Base-by-base conservation (phyloP, 2,329 filamentous ascomycete species). In the Fulvia fulva region DNA sequence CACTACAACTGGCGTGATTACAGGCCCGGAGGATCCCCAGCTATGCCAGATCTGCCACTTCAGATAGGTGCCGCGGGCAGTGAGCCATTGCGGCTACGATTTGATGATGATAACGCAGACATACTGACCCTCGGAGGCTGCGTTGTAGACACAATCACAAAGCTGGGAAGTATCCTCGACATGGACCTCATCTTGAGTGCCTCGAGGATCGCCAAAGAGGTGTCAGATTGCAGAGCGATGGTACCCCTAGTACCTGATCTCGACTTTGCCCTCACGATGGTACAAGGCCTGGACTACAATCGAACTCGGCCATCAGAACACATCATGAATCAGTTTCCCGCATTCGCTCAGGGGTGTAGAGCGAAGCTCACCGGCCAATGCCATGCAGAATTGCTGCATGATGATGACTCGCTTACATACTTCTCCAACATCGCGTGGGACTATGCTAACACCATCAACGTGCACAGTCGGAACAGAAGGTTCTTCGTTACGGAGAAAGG, bases 1-100 rank as follows among this genome's bases (percentile, higher is more conserved):
- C 32, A 45, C 19, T 56, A 56, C 32, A 26, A 60, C 30, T 56
- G 53, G 57, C 34, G 34, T 5, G 34, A 37, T 14, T 37, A 37
- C 34, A 37, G 34, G n/a, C 34, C 14, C n/a, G 14, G 16, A 22
- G 25, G 43, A 54, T 46, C 23, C 34, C 26, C n/a, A n/a, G 30
- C 14, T 14, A 32, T 30, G 41, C 19, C 49, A 28, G 25, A 30
- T 14, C 26, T 47, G 23, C 28, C 41, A 28, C 22, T 51, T 23
- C 34, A 37, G 14, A 12, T 37, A 5, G 34, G 34, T 14, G 34
- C 34, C 11, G 34, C 34, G 5, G 34, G 34, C 14, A 14, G 34
- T 14, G 34, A 37, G n/a, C 2, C 12, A 16, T n/a, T 37, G n/a
- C 34, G n/a, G 34, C 16, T 37, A 16, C 9, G 14, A 5, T 5